These are phyloP conservation scores for Phaeoacremonium minimum DNA, from an alignment of 2,329 filamentous ascomycete species.

Conservation along the genomic window DNA sequence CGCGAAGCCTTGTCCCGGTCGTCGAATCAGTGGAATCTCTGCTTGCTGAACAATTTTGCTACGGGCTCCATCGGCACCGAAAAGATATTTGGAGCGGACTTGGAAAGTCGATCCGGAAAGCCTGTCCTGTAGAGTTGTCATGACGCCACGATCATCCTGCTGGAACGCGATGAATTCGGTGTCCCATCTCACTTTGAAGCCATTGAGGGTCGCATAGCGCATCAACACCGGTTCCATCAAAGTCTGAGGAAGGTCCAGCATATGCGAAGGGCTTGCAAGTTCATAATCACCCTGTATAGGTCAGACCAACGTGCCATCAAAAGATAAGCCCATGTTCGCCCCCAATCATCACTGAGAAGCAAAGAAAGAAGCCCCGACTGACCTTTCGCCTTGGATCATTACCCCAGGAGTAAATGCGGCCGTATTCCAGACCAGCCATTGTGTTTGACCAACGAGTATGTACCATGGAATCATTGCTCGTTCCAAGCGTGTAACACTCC, in stretches of 20 bases:
- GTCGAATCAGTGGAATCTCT: slow-evolving; percentile 25
- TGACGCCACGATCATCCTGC: slow-evolving; percentile 12
- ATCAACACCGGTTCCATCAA: slow-evolving; percentile 42
- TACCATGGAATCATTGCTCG: slow-evolving; percentile 34
- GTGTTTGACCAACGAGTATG: slow-evolving; percentile 49
- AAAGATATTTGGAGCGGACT: slow-evolving; percentile 47
- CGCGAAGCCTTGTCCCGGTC: slow-evolving; percentile 28
- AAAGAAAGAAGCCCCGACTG: neutral
- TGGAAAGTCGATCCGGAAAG: slow-evolving; percentile 29
- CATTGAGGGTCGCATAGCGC: slow-evolving; percentile 28
- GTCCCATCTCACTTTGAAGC: slow-evolving; percentile 37
- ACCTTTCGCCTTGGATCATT: slow-evolving; percentile 38
- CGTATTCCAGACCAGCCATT: slow-evolving; percentile 49
- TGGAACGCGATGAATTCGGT: slow-evolving; percentile 30
- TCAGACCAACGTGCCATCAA: no score
- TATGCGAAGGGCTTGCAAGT: slow-evolving; percentile 35
- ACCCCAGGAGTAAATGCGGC: slow-evolving; percentile 45
- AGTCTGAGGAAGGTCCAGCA: slow-evolving; percentile 42
- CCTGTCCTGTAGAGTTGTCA: slow-evolving; percentile 28
- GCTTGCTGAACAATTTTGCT: slow-evolving; percentile 32
- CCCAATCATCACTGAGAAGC: no score
- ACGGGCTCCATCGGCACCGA: slow-evolving; percentile 47
- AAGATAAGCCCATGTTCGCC: no score
- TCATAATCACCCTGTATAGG: slow-evolving; percentile 42
- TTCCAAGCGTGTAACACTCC: slow-evolving; percentile 29